phyloP scores from a whole-genome alignment of 23 red algal species.

The Gracilaria domingensis region DNA sequence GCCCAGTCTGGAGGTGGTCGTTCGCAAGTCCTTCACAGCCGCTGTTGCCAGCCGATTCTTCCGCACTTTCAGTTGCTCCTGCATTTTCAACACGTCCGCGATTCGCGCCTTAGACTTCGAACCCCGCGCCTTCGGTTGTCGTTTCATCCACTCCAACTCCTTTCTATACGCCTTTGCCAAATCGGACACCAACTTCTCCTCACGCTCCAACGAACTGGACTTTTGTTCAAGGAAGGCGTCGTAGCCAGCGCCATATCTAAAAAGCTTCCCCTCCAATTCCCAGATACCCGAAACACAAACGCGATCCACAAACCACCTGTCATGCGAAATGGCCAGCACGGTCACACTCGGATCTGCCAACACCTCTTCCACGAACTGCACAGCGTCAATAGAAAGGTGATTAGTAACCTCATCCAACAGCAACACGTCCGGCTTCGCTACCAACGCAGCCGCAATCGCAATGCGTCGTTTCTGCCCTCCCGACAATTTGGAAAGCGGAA shows the following conservation, averaged over 20 bases:
- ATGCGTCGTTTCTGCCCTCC: conserved; percentile 93
- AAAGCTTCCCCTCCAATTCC: conserved; percentile 82
- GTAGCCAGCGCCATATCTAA: conserved; percentile 70
- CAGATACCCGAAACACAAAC: conserved; percentile 74
- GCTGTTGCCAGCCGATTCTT: conserved; percentile 26
- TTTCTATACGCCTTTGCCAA: conserved; percentile 52
- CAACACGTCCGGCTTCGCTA: conserved; percentile 81
- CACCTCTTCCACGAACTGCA: conserved; percentile 85
- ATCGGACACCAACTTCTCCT: conserved; percentile 23
- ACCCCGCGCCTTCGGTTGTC: conserved; percentile 75
- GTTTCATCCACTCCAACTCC: conserved; percentile 90
- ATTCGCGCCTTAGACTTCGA: conserved; percentile 80
- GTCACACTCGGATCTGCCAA: conserved; percentile 65
- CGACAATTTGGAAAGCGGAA: conserved; percentile 48
- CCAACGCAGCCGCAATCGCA: conserved; percentile 79
- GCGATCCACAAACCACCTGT: conserved; percentile 78
- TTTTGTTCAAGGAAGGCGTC: conserved; percentile 81
- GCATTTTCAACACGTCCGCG: conserved; percentile 69
- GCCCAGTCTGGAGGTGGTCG: conserved; percentile 57
- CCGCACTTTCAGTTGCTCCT: conserved; percentile 31
- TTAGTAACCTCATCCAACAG: conserved; percentile 96
- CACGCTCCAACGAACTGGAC: conserved; percentile 21
- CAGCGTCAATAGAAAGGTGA: conserved; percentile 84
- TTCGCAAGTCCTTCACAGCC: conserved; percentile 34
- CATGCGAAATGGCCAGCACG: conserved; percentile 87